A percentile compares a stretch with the other conserved stretches of the same genome.
Evolutionary conservation across 2,329 filamentous ascomycete genomes (phyloP).

Genomic region (Chalara sp.): DNA sequence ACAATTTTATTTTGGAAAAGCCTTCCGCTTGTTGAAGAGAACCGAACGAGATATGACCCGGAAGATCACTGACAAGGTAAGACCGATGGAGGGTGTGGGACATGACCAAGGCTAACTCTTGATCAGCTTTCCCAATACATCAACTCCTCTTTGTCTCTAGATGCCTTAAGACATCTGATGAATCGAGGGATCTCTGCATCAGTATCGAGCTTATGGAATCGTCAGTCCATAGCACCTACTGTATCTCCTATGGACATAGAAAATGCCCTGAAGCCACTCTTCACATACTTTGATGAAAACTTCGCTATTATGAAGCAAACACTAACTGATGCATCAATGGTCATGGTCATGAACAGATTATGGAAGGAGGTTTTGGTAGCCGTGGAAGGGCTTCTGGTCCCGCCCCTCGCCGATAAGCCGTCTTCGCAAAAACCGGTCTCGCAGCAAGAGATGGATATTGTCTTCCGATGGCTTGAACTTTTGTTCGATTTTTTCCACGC

Average conservation of each 20-base stretch:
- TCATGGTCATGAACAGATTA: constrained; percentile 92
- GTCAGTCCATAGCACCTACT: constrained; percentile 46
- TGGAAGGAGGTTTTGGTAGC: constrained; percentile 97
- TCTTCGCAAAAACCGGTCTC: constrained; percentile 77
- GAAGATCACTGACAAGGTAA: constrained; percentile 94
- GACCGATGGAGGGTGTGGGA: constrained; percentile 1
- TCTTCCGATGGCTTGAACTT: constrained; percentile 88
- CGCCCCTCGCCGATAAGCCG: constrained; percentile 89
- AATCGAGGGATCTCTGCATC: constrained; percentile 64
- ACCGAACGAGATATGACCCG: constrained; percentile 97
- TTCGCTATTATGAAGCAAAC: constrained; percentile 99
- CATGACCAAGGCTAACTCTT: constrained; percentile 1
- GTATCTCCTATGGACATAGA: constrained; percentile 69
- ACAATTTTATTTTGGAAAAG: constrained; percentile 96
- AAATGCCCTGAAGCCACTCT: constrained; percentile 75
- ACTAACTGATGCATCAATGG: constrained; percentile 91
- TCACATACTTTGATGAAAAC: constrained; percentile 95
- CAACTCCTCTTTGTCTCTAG: constrained; percentile 76
- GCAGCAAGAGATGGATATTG: constrained; percentile 85
- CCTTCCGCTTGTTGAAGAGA: constrained; percentile 89
- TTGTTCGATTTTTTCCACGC: constrained; percentile 95
- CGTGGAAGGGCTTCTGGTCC: constrained; percentile 83
- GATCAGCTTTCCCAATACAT: constrained; percentile 83
- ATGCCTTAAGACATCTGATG: constrained; percentile 69
- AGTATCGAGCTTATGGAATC: constrained; percentile 63